Evolutionary conservation across 176 grass and related monocot genomes (phyloP).

Genomic region (Guadua angustifolia): DNA sequence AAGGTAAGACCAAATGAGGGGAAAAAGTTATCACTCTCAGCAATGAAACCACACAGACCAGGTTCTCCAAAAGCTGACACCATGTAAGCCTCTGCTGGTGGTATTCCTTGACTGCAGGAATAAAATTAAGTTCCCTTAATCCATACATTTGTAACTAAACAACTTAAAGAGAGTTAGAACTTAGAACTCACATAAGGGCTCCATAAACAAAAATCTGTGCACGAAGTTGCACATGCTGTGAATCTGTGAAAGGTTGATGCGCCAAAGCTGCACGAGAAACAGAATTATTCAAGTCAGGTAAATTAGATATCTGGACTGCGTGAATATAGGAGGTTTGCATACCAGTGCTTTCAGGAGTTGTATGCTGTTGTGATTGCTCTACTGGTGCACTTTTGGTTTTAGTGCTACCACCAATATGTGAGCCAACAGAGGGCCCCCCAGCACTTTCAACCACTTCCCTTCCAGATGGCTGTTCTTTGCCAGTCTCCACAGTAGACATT

Average conservation of each 20-base stretch:
- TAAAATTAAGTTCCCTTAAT: slow-evolving; percentile 40
- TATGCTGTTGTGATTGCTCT: slow-evolving; percentile 50
- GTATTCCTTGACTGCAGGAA: slow-evolving; percentile 83
- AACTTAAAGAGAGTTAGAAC: slow-evolving; percentile 42
- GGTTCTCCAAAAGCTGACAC: slow-evolving; percentile 88
- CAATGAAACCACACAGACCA: slow-evolving; percentile 57
- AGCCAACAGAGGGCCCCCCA: slow-evolving; percentile 35
- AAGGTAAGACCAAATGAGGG: background rate
- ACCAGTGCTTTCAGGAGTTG: slow-evolving; percentile 49
- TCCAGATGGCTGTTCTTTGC: slow-evolving; percentile 47
- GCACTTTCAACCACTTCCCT: slow-evolving; percentile 59
- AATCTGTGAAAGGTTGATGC: slow-evolving; percentile 82
- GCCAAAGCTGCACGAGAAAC: slow-evolving; percentile 55
- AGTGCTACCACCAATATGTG: slow-evolving; percentile 38
- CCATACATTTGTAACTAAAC: slow-evolving; percentile 27
- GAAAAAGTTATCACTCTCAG: slow-evolving; percentile 13
- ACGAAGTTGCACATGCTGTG: slow-evolving; percentile 87
- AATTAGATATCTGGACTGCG: slow-evolving; percentile 47
- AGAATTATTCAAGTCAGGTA: slow-evolving; percentile 61
- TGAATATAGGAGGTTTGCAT: slow-evolving; percentile 51
- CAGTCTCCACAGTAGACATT: slow-evolving; percentile 13
- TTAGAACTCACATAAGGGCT: slow-evolving; percentile 91
- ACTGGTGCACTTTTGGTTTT: slow-evolving; percentile 39
- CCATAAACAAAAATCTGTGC: slow-evolving; percentile 99
- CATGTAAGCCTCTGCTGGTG: slow-evolving; percentile 93